A percentile compares a stretch with the other conserved stretches of the same genome.
Conservation (phyloP, 768 basidiomycete species). For the Podaxis sp. region DNA sequence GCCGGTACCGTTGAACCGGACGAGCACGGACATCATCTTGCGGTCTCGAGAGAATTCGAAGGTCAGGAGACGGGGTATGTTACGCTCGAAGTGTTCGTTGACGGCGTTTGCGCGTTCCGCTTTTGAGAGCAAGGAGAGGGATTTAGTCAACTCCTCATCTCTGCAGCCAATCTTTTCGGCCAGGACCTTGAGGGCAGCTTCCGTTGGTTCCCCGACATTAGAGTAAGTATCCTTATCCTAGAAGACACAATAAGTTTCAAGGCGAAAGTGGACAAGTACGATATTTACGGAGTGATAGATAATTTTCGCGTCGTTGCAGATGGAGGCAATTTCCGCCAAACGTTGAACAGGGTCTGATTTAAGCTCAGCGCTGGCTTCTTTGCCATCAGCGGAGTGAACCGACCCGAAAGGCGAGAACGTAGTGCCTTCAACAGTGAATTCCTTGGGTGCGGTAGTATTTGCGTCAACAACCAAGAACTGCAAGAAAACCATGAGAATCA, state of each 20-base stretch:
- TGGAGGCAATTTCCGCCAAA: constrained; percentile 86
- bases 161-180: constrained; percentile 90
- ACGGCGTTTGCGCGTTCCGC: constrained; percentile 75
- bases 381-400: constrained; percentile 66
- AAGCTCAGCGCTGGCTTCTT: constrained; percentile 55
- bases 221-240: constrained; percentile 79
- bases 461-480: constrained; percentile 79
- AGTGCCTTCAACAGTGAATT: constrained; percentile 86
- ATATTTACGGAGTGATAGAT: constrained; percentile 71
- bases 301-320: constrained; percentile 94
- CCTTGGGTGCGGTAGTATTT: constrained; percentile 46
- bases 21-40: constrained; percentile 99
- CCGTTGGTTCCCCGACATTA: constrained; percentile 95
- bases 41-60: constrained; percentile 98
- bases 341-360: constrained; percentile 73
- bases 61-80: constrained; percentile 80
- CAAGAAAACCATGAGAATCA: constrained; percentile 11
- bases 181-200: constrained; percentile 93
- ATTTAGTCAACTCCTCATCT: constrained; percentile 55
- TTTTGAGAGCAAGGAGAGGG: constrained; percentile 56
- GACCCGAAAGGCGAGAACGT: constrained; percentile 88
- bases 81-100: constrained; percentile 78
- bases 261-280: background rate
- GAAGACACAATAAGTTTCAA: constrained; percentile 10
- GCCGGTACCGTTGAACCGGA: constrained; percentile 64